phyloP scores from a whole-genome alignment of 73 alveolate genomes.

The Paramecium caudatum region DNA sequence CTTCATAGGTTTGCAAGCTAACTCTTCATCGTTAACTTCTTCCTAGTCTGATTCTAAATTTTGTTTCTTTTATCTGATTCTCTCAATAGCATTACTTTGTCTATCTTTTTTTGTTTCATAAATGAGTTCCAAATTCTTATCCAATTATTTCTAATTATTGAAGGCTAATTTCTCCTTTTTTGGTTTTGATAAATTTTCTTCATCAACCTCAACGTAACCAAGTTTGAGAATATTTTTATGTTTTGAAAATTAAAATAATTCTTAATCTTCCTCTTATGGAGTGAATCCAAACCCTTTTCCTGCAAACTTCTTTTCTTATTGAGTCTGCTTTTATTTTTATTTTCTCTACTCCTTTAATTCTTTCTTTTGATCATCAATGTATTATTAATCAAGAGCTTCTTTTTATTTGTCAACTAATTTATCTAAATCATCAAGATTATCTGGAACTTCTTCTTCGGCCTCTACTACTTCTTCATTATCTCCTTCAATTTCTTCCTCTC shows the following conservation, averaged over 20 bases:
- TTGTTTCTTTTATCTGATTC: slow-evolving; percentile 40
- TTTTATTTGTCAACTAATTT: slow-evolving; percentile 77
- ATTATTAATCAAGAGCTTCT: slow-evolving; percentile 65
- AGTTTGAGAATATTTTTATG: slow-evolving; percentile 30
- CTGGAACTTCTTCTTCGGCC: slow-evolving; percentile 82
- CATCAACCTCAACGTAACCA: slow-evolving; percentile 50
- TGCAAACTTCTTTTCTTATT: slow-evolving; percentile 38
- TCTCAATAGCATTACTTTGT: neutral
- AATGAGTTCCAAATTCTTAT: slow-evolving; percentile 50
- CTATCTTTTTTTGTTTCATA: slow-evolving; percentile 54
- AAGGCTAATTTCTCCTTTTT: slow-evolving; percentile 41
- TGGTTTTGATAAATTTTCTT: neutral
- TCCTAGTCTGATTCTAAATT: slow-evolving; percentile 52
- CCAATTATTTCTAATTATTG: slow-evolving; percentile 54
- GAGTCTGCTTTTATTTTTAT: slow-evolving; percentile 1
- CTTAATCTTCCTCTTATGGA: slow-evolving; percentile 75
- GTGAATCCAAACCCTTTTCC: slow-evolving; percentile 41
- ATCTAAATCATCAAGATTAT: slow-evolving; percentile 84
- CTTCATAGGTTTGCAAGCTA: slow-evolving; percentile 74
- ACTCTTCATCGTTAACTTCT: slow-evolving; percentile 73
- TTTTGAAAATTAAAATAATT: slow-evolving; percentile 71
- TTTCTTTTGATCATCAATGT: slow-evolving; percentile 69
- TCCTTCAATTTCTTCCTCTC: slow-evolving; percentile 83
- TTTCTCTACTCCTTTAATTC: slow-evolving; percentile 75
- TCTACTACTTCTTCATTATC: slow-evolving; percentile 63